A percentile compares a stretch with the other conserved stretches of the same genome.
Conservation (phyloP, 2,329 filamentous ascomycete species). For the Cladosporium cucumerinum region DNA sequence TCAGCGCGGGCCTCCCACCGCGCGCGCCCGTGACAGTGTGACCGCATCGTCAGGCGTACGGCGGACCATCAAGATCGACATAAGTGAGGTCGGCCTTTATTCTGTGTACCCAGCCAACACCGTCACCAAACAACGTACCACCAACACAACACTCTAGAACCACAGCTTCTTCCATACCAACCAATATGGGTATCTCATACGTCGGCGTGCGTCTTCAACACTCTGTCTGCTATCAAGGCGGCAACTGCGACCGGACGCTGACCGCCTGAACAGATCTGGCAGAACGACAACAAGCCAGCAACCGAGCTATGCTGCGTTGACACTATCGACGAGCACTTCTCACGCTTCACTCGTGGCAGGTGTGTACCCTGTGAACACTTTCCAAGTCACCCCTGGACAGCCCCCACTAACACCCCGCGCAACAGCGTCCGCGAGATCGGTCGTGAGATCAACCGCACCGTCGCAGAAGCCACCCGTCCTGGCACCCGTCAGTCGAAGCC, state of each 20-base stretch:
- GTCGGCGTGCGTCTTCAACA: slow-evolving; percentile 64
- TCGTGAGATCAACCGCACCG: slow-evolving; percentile 79
- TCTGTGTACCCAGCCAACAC: background rate
- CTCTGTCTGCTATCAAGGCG: slow-evolving; percentile 23
- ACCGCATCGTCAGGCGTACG: background rate
- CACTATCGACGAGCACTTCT: slow-evolving; percentile 69
- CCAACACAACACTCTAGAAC: background rate
- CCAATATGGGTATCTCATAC: slow-evolving; percentile 80
- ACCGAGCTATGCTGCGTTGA: slow-evolving; percentile 74
- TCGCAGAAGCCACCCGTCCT: slow-evolving; percentile 79
- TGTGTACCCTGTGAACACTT: background rate
- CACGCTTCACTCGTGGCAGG: slow-evolving; percentile 65
- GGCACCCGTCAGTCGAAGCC: slow-evolving; percentile 83
- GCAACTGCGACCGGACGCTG: slow-evolving; percentile 1
- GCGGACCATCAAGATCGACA: background rate
- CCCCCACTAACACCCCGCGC: slow-evolving; percentile 9
- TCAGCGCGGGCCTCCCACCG: background rate
- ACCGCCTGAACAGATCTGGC: slow-evolving; percentile 62
- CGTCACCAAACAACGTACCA: background rate
- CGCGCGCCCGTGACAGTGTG: background rate
- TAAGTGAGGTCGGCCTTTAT: slow-evolving; percentile 1
- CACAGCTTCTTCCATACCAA: slow-evolving; percentile 20
- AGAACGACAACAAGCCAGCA: slow-evolving; percentile 72
- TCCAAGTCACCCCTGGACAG: background rate
- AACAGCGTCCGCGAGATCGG: slow-evolving; percentile 65